Conservation (phyloP, 176 grass and related monocot genomes). For the Tillandsia leiboldiana region DNA sequence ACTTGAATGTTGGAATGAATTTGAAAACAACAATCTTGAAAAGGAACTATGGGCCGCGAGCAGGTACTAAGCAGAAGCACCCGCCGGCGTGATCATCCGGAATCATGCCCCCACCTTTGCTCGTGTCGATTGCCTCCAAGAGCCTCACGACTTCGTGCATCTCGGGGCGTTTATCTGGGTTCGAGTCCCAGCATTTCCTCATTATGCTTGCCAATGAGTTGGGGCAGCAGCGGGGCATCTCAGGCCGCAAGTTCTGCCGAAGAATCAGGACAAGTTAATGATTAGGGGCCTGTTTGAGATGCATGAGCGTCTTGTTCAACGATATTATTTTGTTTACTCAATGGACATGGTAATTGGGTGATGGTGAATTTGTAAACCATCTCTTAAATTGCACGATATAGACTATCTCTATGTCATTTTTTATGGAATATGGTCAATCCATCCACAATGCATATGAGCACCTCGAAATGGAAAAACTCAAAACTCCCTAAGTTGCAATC, state of each 20-base stretch:
- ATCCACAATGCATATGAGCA: too few species aligned
- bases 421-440: too few species aligned
- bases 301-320: too few species aligned
- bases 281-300: not conserved
- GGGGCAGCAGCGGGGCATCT: constrained; percentile 69
- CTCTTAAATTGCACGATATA: too few species aligned
- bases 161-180: constrained; percentile 64
- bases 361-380: too few species aligned
- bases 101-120: constrained; percentile 45
- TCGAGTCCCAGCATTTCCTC: constrained; percentile 65
- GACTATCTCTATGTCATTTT: too few species aligned
- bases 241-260: constrained; percentile 53
- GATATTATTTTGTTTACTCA: too few species aligned
- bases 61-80: constrained; percentile 42
- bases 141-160: constrained; percentile 69
- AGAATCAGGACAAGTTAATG: not conserved
- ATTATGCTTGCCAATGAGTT: constrained; percentile 53
- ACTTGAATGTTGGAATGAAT: not conserved
- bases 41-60: constrained; percentile 5
- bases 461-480: too few species aligned
- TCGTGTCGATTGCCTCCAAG: constrained; percentile 53
- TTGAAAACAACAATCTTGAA: not conserved
- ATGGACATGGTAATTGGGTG: too few species aligned
- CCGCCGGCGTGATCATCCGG: constrained; percentile 22
- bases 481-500: too few species aligned